These are phyloP conservation scores for Cutaneotrichosporon cyanovorans DNA, from an alignment of 1,284 basidiomycete genomes.

Conservation along the genomic window DNA sequence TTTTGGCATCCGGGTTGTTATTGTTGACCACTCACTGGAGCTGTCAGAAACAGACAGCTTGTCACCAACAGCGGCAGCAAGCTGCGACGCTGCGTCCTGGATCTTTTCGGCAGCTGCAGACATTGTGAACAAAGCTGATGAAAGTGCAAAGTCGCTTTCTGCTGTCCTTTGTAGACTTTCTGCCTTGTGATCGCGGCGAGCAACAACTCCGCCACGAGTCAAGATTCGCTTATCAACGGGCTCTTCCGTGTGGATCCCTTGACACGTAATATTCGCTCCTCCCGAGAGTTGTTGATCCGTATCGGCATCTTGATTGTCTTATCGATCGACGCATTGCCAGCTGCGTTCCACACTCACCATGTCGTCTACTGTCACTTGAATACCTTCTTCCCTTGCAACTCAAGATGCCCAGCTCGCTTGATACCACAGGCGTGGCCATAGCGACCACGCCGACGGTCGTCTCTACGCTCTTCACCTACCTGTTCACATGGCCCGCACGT, in stretches of 20 bases:
- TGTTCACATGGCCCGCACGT: constrained; percentile 19
- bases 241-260: too few relatives aligned
- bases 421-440: constrained; percentile 24
- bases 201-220: too few relatives aligned
- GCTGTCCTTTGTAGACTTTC: too few relatives aligned
- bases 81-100: not conserved
- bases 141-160: too few relatives aligned
- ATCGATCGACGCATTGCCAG: too few relatives aligned
- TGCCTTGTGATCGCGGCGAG: too few relatives aligned
- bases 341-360: not conserved
- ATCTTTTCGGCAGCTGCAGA: not conserved
- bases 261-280: too few relatives aligned
- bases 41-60: not conserved
- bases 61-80: not conserved
- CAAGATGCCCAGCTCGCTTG: too few relatives aligned
- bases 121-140: constrained; percentile 2
- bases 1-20: too few relatives aligned
- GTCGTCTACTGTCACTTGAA: not conserved
- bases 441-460: constrained; percentile 41
- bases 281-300: too few relatives aligned
- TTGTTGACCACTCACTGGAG: not conserved
- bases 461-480: constrained; percentile 38
- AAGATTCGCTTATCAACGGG: too few relatives aligned
- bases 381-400: not conserved
- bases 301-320: too few relatives aligned